phyloP scores from a whole-genome alignment of 768 basidiomycete genomes.

The Albatrellus ellisii region DNA sequence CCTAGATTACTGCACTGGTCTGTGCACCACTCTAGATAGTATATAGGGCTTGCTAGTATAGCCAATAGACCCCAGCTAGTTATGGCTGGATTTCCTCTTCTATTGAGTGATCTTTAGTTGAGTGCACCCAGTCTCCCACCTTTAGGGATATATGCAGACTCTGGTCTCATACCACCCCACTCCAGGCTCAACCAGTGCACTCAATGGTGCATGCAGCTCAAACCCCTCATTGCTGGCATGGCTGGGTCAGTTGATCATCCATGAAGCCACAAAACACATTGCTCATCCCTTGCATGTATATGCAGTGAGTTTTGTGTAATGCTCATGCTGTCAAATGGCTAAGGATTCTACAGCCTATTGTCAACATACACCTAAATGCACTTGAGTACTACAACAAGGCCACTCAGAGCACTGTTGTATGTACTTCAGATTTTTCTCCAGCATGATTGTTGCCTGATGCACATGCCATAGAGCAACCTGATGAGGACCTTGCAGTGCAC shows the following conservation, averaged over 20 bases:
- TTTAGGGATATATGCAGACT: too few species aligned
- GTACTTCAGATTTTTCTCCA: background rate
- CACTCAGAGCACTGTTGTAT: slow-evolving; percentile 24
- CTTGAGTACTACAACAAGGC: slow-evolving; percentile 52
- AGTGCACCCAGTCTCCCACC: too few species aligned
- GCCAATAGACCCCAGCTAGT: too few species aligned
- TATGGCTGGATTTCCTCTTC: too few species aligned
- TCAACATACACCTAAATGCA: slow-evolving; percentile 67
- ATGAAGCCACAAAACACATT: slow-evolving; percentile 62
- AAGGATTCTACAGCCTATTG: slow-evolving; percentile 34
- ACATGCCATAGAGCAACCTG: slow-evolving; percentile 24
- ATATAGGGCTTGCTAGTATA: too few species aligned
- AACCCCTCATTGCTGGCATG: slow-evolving; percentile 52
- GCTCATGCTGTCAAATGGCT: background rate
- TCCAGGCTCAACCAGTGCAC: too few species aligned
- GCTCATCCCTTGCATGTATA: slow-evolving; percentile 67
- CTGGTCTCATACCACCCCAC: too few species aligned
- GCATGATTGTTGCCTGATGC: background rate
- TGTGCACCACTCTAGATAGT: too few species aligned
- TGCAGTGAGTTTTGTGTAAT: slow-evolving; percentile 30
- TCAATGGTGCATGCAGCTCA: too few species aligned
- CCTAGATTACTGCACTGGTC: too few species aligned
- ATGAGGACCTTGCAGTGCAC: slow-evolving; percentile 54
- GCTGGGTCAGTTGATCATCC: slow-evolving; percentile 56
- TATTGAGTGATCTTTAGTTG: too few species aligned